Percentiles rank a stretch among this genome's conserved stretches.
Conservation (phyloP, 1,284 basidiomycete species). For the Moniliophthora roreri region DNA sequence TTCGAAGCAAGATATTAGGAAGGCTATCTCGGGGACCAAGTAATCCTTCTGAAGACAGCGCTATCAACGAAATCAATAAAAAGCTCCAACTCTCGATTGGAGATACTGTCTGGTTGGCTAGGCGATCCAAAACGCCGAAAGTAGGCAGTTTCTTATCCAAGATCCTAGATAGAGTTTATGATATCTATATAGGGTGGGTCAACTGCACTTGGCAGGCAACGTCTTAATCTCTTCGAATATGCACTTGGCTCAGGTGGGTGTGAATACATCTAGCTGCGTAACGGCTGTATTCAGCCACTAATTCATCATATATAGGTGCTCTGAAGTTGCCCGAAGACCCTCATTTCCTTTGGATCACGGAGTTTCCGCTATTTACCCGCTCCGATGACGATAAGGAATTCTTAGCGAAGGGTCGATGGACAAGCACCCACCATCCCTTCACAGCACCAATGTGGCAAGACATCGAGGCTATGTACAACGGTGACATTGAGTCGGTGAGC, state of each 20-base stretch:
- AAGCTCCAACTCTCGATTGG: conserved; percentile 36
- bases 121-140: conserved; percentile 37
- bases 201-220: conserved; percentile 76
- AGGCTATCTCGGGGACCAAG: conserved; percentile 25
- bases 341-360: conserved; percentile 94
- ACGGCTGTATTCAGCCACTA: conserved; percentile 8
- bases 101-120: conserved; percentile 45
- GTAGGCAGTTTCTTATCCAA: conserved; percentile 24
- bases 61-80: conserved; percentile 31
- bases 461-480: conserved; percentile 69
- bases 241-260: conserved; percentile 62
- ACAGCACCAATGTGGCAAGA: conserved; percentile 95
- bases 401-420: conserved; percentile 84
- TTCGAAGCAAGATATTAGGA: conserved; percentile 30
- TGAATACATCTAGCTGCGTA: conserved; percentile 8
- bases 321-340: conserved; percentile 56
- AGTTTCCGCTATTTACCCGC: conserved; percentile 92
- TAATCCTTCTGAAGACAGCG: conserved; percentile 17
- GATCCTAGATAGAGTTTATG: background rate
- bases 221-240: conserved; percentile 66
- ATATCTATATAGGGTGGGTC: conserved; percentile 67
- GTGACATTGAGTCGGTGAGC: conserved; percentile 64
- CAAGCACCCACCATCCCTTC: conserved; percentile 92
- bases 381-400: conserved; percentile 88
- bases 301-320: conserved; percentile 40